These are phyloP conservation scores for Rhizopus stolonifer DNA, from an alignment of 371 early-diverging fungal genomes.

Conservation along the genomic window DNA sequence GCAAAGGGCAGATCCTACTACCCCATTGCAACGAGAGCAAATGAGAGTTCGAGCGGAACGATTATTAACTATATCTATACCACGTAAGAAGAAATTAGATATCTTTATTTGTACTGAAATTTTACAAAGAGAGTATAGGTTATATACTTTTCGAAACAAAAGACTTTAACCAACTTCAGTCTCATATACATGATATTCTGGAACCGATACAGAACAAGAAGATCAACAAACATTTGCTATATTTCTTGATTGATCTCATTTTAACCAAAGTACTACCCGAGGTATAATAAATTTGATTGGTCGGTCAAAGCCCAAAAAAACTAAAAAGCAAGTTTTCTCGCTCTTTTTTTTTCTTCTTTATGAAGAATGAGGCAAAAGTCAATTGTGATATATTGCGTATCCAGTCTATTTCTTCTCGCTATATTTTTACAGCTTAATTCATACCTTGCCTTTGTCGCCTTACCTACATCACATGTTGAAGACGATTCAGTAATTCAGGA, in stretches of 20 bases:
- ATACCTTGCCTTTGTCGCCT: constrained; percentile 10
- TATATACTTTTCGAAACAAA: constrained; percentile 36
- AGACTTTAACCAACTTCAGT: constrained; percentile 36
- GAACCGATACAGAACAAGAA: constrained; percentile 48
- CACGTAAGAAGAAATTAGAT: constrained; percentile 27
- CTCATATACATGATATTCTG: constrained; percentile 38
- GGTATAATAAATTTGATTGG: constrained; percentile 9
- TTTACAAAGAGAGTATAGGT: constrained; percentile 18
- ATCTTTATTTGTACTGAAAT: no score
- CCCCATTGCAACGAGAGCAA: constrained; percentile 33
- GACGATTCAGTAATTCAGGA: constrained; percentile 4
- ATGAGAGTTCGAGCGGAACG: constrained; percentile 45
- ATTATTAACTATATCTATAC: constrained; percentile 34
- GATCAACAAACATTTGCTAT: constrained; percentile 48
- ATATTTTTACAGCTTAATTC: constrained; percentile 14
- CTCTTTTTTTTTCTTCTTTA: neutral
- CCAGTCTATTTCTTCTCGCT: constrained; percentile 8
- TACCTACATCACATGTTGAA: constrained; percentile 1
- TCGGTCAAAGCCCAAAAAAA: neutral
- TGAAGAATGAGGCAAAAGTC: constrained; percentile 2
- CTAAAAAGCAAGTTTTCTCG: neutral
- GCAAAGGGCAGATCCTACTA: constrained; percentile 33
- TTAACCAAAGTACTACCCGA: constrained; percentile 42
- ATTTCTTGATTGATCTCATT: constrained; percentile 41
- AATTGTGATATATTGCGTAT: constrained; percentile 4